Evolutionary conservation across 495 filamentous ascomycete genomes (phyloP).

Genomic region (Tuber umbilicatum): DNA sequence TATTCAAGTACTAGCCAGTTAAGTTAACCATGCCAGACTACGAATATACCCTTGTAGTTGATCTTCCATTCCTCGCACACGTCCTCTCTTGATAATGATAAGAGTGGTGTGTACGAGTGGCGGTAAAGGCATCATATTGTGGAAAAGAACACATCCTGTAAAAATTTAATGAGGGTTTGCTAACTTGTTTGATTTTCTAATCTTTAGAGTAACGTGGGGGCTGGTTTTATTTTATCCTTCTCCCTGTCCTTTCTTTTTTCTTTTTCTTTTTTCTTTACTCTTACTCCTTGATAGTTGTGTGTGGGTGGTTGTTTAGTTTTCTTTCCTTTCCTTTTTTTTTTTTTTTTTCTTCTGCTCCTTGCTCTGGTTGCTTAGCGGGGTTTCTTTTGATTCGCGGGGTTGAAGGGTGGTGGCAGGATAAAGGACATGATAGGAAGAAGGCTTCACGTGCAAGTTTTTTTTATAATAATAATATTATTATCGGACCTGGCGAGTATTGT

Average conservation of each 20-base stretch:
- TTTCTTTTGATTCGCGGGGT: background rate
- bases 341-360: background rate
- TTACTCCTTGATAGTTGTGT: background rate
- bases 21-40: background rate
- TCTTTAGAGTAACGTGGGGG: background rate
- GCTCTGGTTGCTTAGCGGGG: background rate
- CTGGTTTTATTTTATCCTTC: background rate
- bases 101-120: background rate
- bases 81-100: background rate
- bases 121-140: background rate
- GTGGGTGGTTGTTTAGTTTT: background rate
- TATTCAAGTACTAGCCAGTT: background rate
- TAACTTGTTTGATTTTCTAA: background rate
- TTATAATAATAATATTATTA: no score
- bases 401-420: background rate
- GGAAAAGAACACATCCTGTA: background rate
- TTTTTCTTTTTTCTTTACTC: background rate
- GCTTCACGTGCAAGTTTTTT: no score
- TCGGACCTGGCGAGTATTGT: no score
- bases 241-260: background rate
- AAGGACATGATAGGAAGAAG: no score
- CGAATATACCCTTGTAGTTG: background rate
- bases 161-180: background rate
- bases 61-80: background rate
- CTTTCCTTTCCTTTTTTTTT: no score